A percentile compares a stretch with the other conserved stretches of the same genome.
Evolutionary conservation across 2,329 filamentous ascomycete genomes (phyloP).

Genomic region (Bisporella sp.): DNA sequence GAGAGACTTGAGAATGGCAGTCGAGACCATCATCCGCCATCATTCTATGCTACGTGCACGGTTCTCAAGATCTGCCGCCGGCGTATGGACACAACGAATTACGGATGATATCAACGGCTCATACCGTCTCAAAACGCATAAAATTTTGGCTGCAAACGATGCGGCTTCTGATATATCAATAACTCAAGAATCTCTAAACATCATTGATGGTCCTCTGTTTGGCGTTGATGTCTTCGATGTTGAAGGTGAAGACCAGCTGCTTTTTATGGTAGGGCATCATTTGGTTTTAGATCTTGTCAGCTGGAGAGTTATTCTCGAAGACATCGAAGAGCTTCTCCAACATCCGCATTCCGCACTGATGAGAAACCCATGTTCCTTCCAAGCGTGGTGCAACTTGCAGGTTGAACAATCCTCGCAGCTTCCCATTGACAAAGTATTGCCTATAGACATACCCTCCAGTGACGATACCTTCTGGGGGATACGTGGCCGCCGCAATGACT

Average conservation of each 20-base stretch:
- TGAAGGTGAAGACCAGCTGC: slow-evolving; percentile 28
- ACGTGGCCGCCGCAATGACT: slow-evolving; percentile 14
- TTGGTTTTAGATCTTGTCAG: slow-evolving; percentile 30
- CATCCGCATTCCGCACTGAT: not conserved
- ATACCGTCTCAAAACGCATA: not conserved
- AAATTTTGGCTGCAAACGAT: not conserved
- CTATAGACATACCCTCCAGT: slow-evolving; percentile 7
- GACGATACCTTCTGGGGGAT: slow-evolving; percentile 22
- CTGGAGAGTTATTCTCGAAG: slow-evolving; percentile 31
- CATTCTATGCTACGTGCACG: slow-evolving; percentile 35
- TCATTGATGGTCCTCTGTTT: slow-evolving; percentile 13
- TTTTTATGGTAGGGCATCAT: slow-evolving; percentile 20
- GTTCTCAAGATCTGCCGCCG: slow-evolving; percentile 23
- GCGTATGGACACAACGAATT: slow-evolving; percentile 28
- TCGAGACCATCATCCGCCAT: slow-evolving; percentile 26
- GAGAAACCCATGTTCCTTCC: slow-evolving; percentile 22
- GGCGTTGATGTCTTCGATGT: slow-evolving; percentile 16
- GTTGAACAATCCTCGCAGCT: slow-evolving; percentile 21
- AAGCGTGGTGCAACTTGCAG: slow-evolving; percentile 30
- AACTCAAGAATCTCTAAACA: slow-evolving; percentile 27
- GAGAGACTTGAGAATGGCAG: slow-evolving; percentile 11
- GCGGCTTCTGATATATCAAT: slow-evolving; percentile 2
- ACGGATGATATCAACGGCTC: slow-evolving; percentile 15
- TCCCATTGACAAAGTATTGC: slow-evolving; percentile 25
- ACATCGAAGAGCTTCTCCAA: slow-evolving; percentile 27